Conservation (phyloP, 2,329 filamentous ascomycete species). For the Fusarium solani-melongenae region DNA sequence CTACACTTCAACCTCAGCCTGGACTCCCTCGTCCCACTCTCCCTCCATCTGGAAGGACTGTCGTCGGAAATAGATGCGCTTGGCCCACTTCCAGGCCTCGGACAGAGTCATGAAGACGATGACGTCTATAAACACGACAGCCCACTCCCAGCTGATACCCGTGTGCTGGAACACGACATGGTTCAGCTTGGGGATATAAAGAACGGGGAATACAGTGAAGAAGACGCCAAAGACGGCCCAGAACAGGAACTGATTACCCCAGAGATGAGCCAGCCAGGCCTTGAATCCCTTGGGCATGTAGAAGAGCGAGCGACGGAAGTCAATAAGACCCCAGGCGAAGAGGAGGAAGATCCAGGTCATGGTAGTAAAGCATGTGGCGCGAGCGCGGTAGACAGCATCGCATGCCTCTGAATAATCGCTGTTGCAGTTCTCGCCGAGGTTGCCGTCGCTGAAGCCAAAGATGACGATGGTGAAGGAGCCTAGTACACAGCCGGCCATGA, state of each 20-base stretch:
- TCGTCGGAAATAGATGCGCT: conserved; percentile 65
- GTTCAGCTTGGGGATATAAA: conserved; percentile 78
- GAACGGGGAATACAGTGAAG: conserved; percentile 66
- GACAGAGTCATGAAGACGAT: conserved; percentile 71
- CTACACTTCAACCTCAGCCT: conserved; percentile 6
- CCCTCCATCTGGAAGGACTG: conserved; percentile 15
- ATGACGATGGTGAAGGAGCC: conserved; percentile 68
- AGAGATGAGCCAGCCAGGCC: conserved; percentile 66
- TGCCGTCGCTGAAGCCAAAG: conserved; percentile 57
- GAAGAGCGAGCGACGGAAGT: conserved; percentile 74
- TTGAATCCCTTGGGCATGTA: conserved; percentile 61
- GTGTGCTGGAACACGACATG: conserved; percentile 73
- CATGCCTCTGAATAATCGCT: conserved; percentile 61
- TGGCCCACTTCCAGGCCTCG: conserved; percentile 75
- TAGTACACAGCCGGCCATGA: conserved; percentile 70
- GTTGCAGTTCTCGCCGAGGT: conserved; percentile 69
- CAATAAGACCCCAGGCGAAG: conserved; percentile 76
- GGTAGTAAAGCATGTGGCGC: conserved; percentile 73
- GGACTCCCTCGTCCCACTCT: not conserved
- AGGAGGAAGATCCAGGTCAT: conserved; percentile 78
- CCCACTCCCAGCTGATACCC: conserved; percentile 77
- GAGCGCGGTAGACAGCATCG: conserved; percentile 70
- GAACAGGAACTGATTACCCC: conserved; percentile 65
- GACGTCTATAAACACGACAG: conserved; percentile 70
- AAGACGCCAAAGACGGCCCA: conserved; percentile 63